Percentiles rank a stretch among this genome's conserved stretches.
These are phyloP conservation scores for Peziza echinospora DNA, from an alignment of 495 filamentous ascomycete genomes.

Conservation along the genomic window DNA sequence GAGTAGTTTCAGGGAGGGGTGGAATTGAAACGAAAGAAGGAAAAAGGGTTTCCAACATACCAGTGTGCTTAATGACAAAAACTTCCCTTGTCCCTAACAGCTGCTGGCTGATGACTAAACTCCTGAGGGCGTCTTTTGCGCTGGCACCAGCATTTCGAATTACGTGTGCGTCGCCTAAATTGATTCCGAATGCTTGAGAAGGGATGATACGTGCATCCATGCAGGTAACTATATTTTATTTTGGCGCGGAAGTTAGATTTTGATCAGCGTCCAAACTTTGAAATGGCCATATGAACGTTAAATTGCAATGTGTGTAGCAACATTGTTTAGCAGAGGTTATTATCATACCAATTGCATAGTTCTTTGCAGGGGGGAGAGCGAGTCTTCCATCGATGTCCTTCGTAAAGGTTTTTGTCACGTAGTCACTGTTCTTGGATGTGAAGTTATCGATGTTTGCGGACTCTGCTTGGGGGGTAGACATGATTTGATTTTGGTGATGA, in stretches of 20 bases:
- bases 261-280: slow-evolving; percentile 2
- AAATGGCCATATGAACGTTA: slow-evolving; percentile 2
- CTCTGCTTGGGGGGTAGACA: slow-evolving; percentile 14
- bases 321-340: no score
- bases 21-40: neutral
- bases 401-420: slow-evolving; percentile 38
- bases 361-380: slow-evolving; percentile 50
- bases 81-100: slow-evolving; percentile 61
- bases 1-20: no score
- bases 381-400: slow-evolving; percentile 35
- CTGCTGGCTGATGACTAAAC: slow-evolving; percentile 60
- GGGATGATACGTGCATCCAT: slow-evolving; percentile 74
- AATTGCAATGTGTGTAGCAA: no score
- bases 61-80: slow-evolving; percentile 52
- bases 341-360: slow-evolving; percentile 40
- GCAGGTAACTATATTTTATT: slow-evolving; percentile 39
- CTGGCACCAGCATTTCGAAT: slow-evolving; percentile 60
- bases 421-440: slow-evolving; percentile 34
- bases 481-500: no score
- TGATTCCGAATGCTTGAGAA: slow-evolving; percentile 46
- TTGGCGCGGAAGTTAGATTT: slow-evolving; percentile 8
- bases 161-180: slow-evolving; percentile 57
- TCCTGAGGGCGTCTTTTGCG: slow-evolving; percentile 45
- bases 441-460: slow-evolving; percentile 33
- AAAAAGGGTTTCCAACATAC: neutral